Evolutionary conservation across 23 red algal species (phyloP).

Genomic region (Gracilariopsis chorda): DNA sequence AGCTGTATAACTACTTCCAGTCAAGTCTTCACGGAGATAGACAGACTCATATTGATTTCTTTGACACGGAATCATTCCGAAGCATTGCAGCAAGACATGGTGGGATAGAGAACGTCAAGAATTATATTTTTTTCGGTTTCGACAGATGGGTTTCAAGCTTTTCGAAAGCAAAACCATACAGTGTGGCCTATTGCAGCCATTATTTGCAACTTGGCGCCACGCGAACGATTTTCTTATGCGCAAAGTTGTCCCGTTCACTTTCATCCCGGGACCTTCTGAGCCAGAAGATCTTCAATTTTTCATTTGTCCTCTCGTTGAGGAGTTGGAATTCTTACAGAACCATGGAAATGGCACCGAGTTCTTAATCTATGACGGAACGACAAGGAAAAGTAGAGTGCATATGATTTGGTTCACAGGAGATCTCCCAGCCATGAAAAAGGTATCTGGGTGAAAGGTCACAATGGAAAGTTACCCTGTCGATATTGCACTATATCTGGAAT

Average conservation of each 20-base stretch:
- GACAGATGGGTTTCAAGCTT: background rate
- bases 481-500: background rate
- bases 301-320: background rate
- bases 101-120: background rate
- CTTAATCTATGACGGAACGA: background rate
- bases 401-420: background rate
- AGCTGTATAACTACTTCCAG: slow-evolving; percentile 10
- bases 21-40: background rate
- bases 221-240: background rate
- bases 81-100: background rate
- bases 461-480: background rate
- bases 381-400: background rate
- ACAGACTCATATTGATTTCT: background rate
- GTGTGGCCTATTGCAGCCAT: background rate
- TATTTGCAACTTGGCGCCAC: background rate
- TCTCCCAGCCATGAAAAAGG: background rate
- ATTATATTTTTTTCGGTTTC: background rate
- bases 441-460: background rate
- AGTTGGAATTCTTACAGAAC: background rate
- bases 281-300: slow-evolving; percentile 4
- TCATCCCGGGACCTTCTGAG: background rate
- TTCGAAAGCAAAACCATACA: background rate
- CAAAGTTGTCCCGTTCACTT: background rate
- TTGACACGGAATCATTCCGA: background rate
- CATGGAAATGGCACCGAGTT: background rate